Conservation (phyloP, 2,329 filamentous ascomycete genomes). For the Fusarium nisikadoi region DNA sequence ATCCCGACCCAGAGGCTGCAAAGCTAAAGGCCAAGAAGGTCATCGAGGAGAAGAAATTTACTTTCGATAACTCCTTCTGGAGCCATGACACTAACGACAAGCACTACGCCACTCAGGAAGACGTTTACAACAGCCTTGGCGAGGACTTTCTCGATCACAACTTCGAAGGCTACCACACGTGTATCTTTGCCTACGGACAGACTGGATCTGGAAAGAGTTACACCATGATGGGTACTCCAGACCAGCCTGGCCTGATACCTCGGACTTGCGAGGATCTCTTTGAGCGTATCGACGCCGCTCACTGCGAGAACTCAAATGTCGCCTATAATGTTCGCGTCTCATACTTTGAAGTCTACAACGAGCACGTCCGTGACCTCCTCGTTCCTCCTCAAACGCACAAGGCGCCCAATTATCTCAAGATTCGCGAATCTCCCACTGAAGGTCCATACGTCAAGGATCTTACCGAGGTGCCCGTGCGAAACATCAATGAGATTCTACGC, state of each 20-base stretch:
- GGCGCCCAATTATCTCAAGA: constrained; percentile 92
- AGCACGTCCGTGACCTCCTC: constrained; percentile 94
- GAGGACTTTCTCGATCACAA: constrained; percentile 99
- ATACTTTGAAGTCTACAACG: constrained; percentile 99
- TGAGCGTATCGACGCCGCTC: constrained; percentile 83
- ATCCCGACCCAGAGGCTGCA: constrained; percentile 62
- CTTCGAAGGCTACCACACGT: constrained; percentile 98
- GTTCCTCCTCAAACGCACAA: constrained; percentile 77
- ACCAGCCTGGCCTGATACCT: constrained; percentile 91
- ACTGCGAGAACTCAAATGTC: constrained; percentile 86
- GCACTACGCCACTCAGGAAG: constrained; percentile 91
- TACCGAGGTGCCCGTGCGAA: constrained; percentile 91
- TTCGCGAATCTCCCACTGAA: constrained; percentile 93
- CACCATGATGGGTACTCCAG: constrained; percentile 92
- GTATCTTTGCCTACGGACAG: constrained; percentile 98
- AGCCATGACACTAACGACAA: constrained; percentile 82
- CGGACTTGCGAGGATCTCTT: constrained; percentile 97
- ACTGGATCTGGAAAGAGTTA: constrained; percentile 98
- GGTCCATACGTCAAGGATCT: constrained; percentile 97
- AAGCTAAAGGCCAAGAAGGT: constrained; percentile 76
- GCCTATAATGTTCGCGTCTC: constrained; percentile 97
- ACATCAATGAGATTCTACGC: constrained; percentile 85
- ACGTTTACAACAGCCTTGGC: constrained; percentile 92
- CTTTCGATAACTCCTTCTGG: constrained; percentile 99
- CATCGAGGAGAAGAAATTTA: constrained; percentile 89